Conservation (phyloP, 768 basidiomycete species). For the Wakefieldia striispora region DNA sequence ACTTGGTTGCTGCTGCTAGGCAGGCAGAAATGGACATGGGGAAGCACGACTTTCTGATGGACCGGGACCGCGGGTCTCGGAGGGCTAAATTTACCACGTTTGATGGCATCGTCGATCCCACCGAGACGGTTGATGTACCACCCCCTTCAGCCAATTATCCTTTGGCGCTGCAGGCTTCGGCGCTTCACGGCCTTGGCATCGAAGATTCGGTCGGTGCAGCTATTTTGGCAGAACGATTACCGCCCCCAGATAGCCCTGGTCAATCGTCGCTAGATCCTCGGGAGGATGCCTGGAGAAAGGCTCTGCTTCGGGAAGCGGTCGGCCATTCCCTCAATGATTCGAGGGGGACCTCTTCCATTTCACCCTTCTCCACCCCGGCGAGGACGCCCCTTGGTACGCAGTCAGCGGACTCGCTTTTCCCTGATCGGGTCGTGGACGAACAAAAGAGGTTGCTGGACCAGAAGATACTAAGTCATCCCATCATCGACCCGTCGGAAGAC, state of each 20-base stretch:
- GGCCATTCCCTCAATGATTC: conserved; percentile 68
- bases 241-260: conserved; percentile 62
- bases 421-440: conserved; percentile 12
- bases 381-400: conserved; percentile 26
- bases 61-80: conserved; percentile 42
- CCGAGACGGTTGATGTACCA: conserved; percentile 79
- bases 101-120: conserved; percentile 75
- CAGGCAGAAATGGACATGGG: conserved; percentile 76
- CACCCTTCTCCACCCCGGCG: conserved; percentile 35
- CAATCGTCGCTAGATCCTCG: conserved; percentile 50
- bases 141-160: conserved; percentile 66
- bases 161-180: conserved; percentile 74
- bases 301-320: conserved; percentile 73
- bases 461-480: conserved; percentile 43
- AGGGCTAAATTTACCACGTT: conserved; percentile 36
- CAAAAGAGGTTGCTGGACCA: conserved; percentile 37
- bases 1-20: conserved; percentile 66
- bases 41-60: conserved; percentile 45
- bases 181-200: conserved; percentile 68
- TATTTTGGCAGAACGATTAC: conserved; percentile 70
- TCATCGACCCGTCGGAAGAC: conserved; percentile 34
- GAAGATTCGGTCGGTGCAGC: conserved; percentile 75
- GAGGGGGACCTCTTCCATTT: conserved; percentile 41
- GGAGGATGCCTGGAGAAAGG: conserved; percentile 74
- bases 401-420: conserved; percentile 26